Evolutionary conservation across 179 eudicot species (phyloP), one percentile per base, ranked within the genome.

Genomic region (Camellia oleifera): DNA sequence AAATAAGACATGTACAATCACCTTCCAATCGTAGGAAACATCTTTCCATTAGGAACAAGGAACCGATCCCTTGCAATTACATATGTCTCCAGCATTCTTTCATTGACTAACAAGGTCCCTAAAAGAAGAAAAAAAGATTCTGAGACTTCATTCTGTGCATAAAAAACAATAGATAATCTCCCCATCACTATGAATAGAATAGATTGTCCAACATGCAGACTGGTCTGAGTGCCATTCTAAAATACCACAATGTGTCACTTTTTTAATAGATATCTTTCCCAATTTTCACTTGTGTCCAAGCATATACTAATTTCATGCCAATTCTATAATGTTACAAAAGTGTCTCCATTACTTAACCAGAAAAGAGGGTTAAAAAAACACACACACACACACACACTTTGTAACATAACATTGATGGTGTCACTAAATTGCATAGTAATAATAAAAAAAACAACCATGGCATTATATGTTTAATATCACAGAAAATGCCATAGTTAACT

Each of bases 21-120:
- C 99, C 99, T 94, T 89, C 99, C 99, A 83, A 94, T 78, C 57
- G 97, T 90, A 60, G 99, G 99, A 79, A 94, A 97, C 99, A 97
- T 97, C 88, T 94, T 97, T 45, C 99, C 99, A 82, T 84, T 88
- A 4, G 99, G 95, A 81, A 86, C 88, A 87, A 97, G 99, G 81
- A 94, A 97, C 66, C 99, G 91, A 78, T 97, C 98, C 64, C 99
- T 89, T 40, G 99, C 99, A 84, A 97, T 97, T 70, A 97, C 92
- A 80, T 97, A 97, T 17, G 99, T 89, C 82, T 97, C 99, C 72
- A 97, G 83, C 99, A 97, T 97, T 85, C 99, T 90, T 82, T 97
- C 99, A 87, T 97, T 97, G 74, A 97, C 91, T 79, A 97, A 81
- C 85, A 97, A 85, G 26, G 99, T 97, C 63, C 99, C 99, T 97